Percentiles rank a stretch among this genome's conserved stretches.
phyloP scores from a whole-genome alignment of 1,284 basidiomycete species.

The Trametes versicolor region DNA sequence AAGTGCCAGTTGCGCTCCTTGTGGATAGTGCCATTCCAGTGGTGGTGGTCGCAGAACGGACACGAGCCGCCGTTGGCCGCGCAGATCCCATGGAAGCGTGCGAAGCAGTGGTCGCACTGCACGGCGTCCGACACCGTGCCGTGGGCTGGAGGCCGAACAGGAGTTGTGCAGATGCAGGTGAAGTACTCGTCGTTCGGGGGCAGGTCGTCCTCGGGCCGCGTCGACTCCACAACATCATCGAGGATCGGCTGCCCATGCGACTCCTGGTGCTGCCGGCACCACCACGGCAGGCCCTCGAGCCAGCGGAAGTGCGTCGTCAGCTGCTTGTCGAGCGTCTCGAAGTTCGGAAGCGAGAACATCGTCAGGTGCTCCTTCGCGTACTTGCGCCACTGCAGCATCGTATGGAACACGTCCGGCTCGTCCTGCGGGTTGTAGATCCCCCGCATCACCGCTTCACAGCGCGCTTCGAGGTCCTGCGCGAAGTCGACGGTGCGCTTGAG shows the following conservation, averaged over 20 bases:
- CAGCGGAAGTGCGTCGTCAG: conserved; percentile 72
- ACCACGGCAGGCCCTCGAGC: conserved; percentile 81
- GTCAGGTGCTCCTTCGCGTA: conserved; percentile 76
- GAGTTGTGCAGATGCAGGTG: conserved; percentile 80
- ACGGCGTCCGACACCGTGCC: conserved; percentile 82
- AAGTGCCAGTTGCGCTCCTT: conserved; percentile 85
- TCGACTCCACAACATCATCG: conserved; percentile 76
- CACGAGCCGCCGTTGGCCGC: conserved; percentile 88
- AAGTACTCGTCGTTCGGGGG: conserved; percentile 82
- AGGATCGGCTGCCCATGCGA: conserved; percentile 69
- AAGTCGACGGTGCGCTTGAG: conserved; percentile 75
- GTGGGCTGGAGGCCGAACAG: conserved; percentile 78
- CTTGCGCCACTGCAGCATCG: conserved; percentile 73
- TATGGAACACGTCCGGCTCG: conserved; percentile 71
- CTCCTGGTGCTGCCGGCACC: conserved; percentile 67
- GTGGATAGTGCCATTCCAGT: conserved; percentile 85
- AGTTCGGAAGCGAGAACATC: conserved; percentile 76
- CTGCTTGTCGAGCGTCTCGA: conserved; percentile 75
- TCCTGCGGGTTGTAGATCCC: conserved; percentile 63
- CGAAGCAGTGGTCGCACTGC: conserved; percentile 87
- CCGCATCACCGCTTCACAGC: conserved; percentile 77
- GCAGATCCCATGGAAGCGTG: conserved; percentile 83
- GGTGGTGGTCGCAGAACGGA: conserved; percentile 88
- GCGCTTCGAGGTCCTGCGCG: conserved; percentile 75
- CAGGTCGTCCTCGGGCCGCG: conserved; percentile 76